Base-by-base conservation (phyloP, 1,284 basidiomycete genomes). In the Melanopsichium pennsylvanicum region DNA sequence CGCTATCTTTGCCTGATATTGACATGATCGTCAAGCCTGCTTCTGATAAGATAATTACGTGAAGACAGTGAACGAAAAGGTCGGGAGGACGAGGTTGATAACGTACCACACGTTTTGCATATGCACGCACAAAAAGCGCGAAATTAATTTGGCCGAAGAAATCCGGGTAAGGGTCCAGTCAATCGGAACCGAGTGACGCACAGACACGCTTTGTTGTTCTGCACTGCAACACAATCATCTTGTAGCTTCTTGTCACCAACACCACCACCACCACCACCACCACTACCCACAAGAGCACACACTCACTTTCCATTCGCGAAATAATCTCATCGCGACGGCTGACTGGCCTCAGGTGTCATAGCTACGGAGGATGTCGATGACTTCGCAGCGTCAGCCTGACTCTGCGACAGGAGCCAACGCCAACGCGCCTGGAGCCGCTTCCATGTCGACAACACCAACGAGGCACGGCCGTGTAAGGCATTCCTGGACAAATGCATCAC, bases 401-500 rank as follows among this genome's bases (percentile, higher is more conserved):
- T 45, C 34, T 19, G 16, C 32, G 4, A 34, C 29, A 23, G 10
- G 23, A 13, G 43, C 38, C 11, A 39, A 41, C 11, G 45, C 40
- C 35, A 31, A 32, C 8, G 18, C 39, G 16, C 32, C 36, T 25
- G 19, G 22, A 11, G 25, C 43, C 5, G 6, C 43, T 2, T 41
- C 55, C 8, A 18, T 45, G 5, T 29, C 49, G 2, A 26, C 40
- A 21, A 48, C 48, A 10, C 52, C 48, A 3, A 44, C 35, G 5
- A 57, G 38, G 9, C 56, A 59, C 10, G 57, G 63, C 8, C 63
- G 63, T 12, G 43, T 52, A 11, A 38, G 58, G 18, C 61, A 70
- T 44, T 49, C 57, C 15, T 54, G 68, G 5, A 70, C 62, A 5
- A 61, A 66, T 19, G 62, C 68, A 18, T 70, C 68, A 1, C 55